Evolutionary conservation across 2,329 filamentous ascomycete species (phyloP), one percentile per base, ranked within the genome.

Genomic region (Cylindrodendrum hubeiense): DNA sequence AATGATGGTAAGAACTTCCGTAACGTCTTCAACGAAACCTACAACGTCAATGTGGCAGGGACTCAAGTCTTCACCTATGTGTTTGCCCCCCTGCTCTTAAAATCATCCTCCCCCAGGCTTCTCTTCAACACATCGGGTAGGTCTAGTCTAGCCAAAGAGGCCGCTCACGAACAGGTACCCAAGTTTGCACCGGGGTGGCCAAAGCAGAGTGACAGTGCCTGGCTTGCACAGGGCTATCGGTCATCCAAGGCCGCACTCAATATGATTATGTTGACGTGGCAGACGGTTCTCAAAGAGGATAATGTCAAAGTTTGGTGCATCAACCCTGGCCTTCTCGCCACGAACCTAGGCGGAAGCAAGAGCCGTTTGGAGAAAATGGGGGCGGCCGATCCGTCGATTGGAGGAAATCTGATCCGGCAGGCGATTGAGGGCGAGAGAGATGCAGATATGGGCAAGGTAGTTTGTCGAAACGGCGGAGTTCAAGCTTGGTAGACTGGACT

Each of bases 31-130:
- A 85, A 83, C 69, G 78, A 80, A 52, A 74, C 83, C 7, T 87
- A 81, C 73, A 78, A 87, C 49, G 76, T 85, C 67, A 89, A 89
- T 69, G 82, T 85, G 7, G 74, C 84, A 0, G 82, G 85, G 12
- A 80, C 83, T 0, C 78, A 83, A 22, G 77, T 82, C 37, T 67
- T 83, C 12, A 84, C 83, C 0, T 68, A 75, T 4, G 74, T 75
- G 0, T 80, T 83, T 61, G 63, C 76, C 12, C 85, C 85, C 1
- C 75, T 88, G 0, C 79, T 88, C 0, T 74, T 87, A 12, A 64
- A 59, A 13, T 71, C 81, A 0, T 53, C 76, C 0, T 80, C 82
- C 13, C 83, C 85, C 0, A 79, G 85, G 3, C 69, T 88, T 54
- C 61, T 86, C 44, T 87, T 88, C 75, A 71, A 88, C 49, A 83